phyloP scores from a whole-genome alignment of 305 asterid genomes.

The Solanum hybrid region DNA sequence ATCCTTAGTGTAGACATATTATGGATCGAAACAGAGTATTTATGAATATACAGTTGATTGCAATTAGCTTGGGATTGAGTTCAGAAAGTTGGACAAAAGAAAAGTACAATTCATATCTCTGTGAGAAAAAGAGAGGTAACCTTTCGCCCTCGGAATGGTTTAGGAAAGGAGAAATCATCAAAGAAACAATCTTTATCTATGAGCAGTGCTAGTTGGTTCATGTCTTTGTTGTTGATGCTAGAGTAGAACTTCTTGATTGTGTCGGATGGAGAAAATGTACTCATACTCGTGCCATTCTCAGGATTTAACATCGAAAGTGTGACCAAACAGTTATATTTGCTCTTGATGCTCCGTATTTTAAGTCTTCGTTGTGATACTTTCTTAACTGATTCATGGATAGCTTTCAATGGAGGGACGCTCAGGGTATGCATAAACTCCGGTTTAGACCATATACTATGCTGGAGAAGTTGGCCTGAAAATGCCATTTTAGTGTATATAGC shows the following conservation, averaged over 20 bases:
- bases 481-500: not conserved
- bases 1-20: not conserved
- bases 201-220: conserved; percentile 23
- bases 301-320: conserved; percentile 14
- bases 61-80: not conserved
- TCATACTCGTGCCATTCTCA: conserved; percentile 7
- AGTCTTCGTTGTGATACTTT: conserved; percentile 1
- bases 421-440: conserved; percentile 3
- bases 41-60: not conserved
- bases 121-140: conserved; percentile 5
- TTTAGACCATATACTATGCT: conserved; percentile 1
- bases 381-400: not conserved
- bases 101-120: not conserved
- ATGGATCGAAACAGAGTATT: not conserved
- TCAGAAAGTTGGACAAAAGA: not conserved
- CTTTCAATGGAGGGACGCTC: not conserved
- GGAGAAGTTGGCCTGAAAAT: conserved; percentile 2
- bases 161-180: conserved; percentile 45
- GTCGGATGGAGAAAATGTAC: conserved; percentile 24
- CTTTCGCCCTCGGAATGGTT: conserved; percentile 56
- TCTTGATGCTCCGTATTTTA: not conserved
- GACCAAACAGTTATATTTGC: conserved; percentile 8
- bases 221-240: conserved; percentile 44
- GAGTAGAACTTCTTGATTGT: conserved; percentile 40
- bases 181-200: conserved; percentile 47